Percentiles rank a stretch among this genome's conserved stretches.
phyloP scores from a whole-genome alignment of 148 eudicot species.

The Cornus florida region DNA sequence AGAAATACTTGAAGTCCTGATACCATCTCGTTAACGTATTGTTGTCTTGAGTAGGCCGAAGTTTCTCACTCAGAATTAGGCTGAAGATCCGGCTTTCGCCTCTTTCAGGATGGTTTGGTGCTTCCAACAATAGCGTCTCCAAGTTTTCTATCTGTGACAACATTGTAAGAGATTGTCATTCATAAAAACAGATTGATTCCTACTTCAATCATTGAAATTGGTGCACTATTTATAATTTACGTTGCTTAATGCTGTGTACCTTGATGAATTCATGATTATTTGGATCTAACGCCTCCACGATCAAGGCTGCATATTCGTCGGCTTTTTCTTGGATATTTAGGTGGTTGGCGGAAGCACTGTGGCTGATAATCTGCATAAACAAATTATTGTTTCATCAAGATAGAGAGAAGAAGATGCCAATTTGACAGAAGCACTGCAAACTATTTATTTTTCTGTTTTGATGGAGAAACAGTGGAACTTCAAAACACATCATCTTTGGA shows the following conservation, averaged over 20 bases:
- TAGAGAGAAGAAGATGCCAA: too few species aligned
- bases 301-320: slow-evolving; percentile 54
- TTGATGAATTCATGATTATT: slow-evolving; percentile 43
- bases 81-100: slow-evolving; percentile 32
- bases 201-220: too few species aligned
- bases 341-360: slow-evolving; percentile 57
- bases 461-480: too few species aligned
- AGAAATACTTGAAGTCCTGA: background rate
- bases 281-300: slow-evolving; percentile 65
- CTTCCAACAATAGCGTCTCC: slow-evolving; percentile 39
- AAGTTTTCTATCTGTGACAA: slow-evolving; percentile 34
- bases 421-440: too few species aligned
- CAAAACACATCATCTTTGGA: too few species aligned
- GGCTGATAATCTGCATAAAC: slow-evolving; percentile 43
- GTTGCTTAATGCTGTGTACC: slow-evolving; percentile 27
- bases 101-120: slow-evolving; percentile 23
- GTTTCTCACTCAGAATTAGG: slow-evolving; percentile 40
- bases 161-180: background rate
- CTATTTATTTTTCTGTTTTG: too few species aligned
- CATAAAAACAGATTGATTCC: background rate
- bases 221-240: background rate
- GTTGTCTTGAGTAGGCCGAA: slow-evolving; percentile 13
- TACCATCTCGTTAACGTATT: slow-evolving; percentile 19
- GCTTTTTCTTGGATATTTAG: slow-evolving; percentile 53
- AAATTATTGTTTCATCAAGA: too few species aligned